These are phyloP conservation scores for Trametes cubensis DNA, from an alignment of 768 basidiomycete species.

Conservation along the genomic window DNA sequence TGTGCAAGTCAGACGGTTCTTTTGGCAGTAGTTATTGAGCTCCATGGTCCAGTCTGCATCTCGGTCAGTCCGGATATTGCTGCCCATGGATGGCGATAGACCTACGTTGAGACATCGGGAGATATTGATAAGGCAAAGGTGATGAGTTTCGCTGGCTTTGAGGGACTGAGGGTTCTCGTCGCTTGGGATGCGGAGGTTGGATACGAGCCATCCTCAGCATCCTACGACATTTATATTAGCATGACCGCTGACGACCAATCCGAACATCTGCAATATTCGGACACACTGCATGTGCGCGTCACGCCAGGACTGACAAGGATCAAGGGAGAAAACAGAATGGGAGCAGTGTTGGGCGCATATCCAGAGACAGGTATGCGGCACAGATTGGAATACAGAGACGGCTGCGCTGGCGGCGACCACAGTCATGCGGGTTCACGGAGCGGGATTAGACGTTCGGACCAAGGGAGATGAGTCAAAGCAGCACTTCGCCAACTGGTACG, in stretches of 20 bases:
- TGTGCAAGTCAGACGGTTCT: constrained; percentile 9
- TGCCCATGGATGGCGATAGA: too few species aligned
- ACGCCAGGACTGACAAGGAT: constrained; percentile 6
- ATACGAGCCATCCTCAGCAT: too few species aligned
- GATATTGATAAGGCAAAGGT: neutral
- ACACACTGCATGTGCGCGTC: constrained; percentile 1
- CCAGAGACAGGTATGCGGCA: constrained; percentile 15
- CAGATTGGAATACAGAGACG: constrained; percentile 14
- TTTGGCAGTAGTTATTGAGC: constrained; percentile 33
- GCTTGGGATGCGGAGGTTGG: too few species aligned
- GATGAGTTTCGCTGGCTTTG: neutral
- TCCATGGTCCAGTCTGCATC: constrained; percentile 28
- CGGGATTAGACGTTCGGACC: neutral
- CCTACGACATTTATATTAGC: too few species aligned
- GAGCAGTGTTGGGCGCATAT: constrained; percentile 13
- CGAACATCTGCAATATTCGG: constrained; percentile 19
- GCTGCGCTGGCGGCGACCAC: constrained; percentile 11
- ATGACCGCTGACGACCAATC: constrained; percentile 1
- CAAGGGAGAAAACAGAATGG: neutral
- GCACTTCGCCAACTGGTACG: constrained; percentile 6
- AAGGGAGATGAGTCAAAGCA: constrained; percentile 13
- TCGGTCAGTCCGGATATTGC: neutral
- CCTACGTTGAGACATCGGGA: constrained; percentile 1
- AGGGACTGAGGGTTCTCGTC: too few species aligned
- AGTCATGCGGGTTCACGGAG: constrained; percentile 3